Evolutionary conservation across 2,329 filamentous ascomycete species (phyloP).

Genomic region (Fusarium anthophilum): DNA sequence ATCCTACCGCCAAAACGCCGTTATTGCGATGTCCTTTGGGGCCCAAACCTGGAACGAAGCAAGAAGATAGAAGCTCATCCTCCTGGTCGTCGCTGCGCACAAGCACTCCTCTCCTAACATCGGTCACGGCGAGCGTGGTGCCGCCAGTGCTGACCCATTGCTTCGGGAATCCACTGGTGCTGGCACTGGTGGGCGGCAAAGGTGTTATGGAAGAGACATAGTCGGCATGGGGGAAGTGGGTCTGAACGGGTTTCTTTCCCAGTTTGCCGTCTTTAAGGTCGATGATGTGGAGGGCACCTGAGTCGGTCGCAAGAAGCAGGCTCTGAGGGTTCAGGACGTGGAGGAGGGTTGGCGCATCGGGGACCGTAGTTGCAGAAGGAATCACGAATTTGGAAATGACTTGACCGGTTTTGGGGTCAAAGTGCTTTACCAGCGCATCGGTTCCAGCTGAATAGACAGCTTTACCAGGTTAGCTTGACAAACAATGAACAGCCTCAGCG

Average conservation of each 20-base stretch:
- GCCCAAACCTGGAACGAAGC: slow-evolving; percentile 80
- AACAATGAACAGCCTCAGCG: too few relatives aligned
- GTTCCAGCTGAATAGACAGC: slow-evolving; percentile 72
- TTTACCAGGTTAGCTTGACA: slow-evolving; percentile 43
- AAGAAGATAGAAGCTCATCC: slow-evolving; percentile 86
- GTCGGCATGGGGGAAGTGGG: slow-evolving; percentile 88
- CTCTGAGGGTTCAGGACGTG: slow-evolving; percentile 88
- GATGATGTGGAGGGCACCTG: slow-evolving; percentile 86
- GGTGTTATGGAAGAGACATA: slow-evolving; percentile 90
- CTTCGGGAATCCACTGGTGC: slow-evolving; percentile 89
- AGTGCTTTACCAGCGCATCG: slow-evolving; percentile 66
- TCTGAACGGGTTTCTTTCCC: slow-evolving; percentile 74
- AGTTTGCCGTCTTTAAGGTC: slow-evolving; percentile 76
- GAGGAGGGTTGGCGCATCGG: slow-evolving; percentile 82
- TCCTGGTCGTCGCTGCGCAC: slow-evolving; percentile 94
- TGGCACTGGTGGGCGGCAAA: slow-evolving; percentile 80
- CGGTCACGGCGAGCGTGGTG: slow-evolving; percentile 88
- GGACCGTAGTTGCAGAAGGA: slow-evolving; percentile 62
- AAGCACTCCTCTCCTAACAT: slow-evolving; percentile 85
- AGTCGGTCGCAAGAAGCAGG: slow-evolving; percentile 89
- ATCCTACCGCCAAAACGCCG: slow-evolving; percentile 80
- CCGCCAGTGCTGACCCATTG: slow-evolving; percentile 96
- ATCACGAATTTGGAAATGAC: slow-evolving; percentile 86
- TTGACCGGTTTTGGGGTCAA: slow-evolving; percentile 66
- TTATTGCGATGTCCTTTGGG: slow-evolving; percentile 72